Evolutionary conservation across 2,329 filamentous ascomycete genomes (phyloP).

Genomic region (Apiospora arundinis): DNA sequence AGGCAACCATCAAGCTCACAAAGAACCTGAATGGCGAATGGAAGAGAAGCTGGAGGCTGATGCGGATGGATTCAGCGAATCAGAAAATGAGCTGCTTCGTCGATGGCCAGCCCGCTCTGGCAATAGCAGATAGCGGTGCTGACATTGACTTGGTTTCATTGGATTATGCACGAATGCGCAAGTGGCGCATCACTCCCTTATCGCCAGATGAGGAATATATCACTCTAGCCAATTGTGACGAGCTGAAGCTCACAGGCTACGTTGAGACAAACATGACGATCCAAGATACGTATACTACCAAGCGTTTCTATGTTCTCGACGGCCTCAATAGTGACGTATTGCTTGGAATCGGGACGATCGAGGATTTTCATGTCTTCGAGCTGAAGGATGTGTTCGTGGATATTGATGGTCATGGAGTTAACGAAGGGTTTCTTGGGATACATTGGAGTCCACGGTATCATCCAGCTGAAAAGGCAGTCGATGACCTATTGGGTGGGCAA

Average conservation of each 20-base stretch:
- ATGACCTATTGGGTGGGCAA: not conserved
- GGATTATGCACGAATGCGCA: not conserved
- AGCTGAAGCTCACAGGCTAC: not conserved
- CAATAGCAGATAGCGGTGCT: not conserved
- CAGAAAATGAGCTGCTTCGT: not conserved
- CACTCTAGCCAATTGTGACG: not conserved
- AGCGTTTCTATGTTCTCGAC: not conserved
- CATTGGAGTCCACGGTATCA: not conserved
- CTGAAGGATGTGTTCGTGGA: not conserved
- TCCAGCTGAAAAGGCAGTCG: not conserved
- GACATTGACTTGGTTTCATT: not conserved
- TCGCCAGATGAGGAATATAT: not conserved
- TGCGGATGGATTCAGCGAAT: not conserved
- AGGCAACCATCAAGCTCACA: not conserved
- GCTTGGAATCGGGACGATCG: not conserved
- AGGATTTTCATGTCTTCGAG: not conserved
- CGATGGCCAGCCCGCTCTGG: not conserved
- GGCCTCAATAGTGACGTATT: not conserved
- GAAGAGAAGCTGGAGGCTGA: not conserved
- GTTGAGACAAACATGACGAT: not conserved
- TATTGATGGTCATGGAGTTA: not conserved
- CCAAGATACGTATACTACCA: too few species aligned
- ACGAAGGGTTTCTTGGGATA: not conserved
- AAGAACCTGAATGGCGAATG: too few species aligned
- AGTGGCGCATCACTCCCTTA: not conserved